These are phyloP conservation scores for Schizophyllum amplum DNA, from an alignment of 1,284 basidiomycete species.

Conservation along the genomic window DNA sequence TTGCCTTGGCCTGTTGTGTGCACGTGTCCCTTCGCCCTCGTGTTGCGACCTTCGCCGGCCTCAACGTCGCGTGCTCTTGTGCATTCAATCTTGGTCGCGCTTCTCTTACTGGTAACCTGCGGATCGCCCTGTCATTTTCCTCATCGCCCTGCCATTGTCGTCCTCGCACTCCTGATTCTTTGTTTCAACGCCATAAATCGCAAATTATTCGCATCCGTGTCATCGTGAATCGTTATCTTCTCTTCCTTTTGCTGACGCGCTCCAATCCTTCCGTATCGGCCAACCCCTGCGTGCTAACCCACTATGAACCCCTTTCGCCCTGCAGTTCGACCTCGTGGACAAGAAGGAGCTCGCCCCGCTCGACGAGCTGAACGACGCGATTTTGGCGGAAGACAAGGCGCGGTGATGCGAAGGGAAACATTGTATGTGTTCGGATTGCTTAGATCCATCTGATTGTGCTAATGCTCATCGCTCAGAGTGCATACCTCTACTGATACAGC, in stretches of 20 bases:
- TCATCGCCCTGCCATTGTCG: no score
- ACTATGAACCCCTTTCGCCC: constrained; percentile 1
- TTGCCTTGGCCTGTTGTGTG: background rate
- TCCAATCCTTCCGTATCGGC: no score
- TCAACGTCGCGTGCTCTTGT: no score
- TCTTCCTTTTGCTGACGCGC: background rate
- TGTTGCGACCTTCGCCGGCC: background rate
- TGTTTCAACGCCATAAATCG: background rate
- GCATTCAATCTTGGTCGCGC: no score
- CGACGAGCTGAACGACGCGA: constrained; percentile 94
- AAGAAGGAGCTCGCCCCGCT: constrained; percentile 95
- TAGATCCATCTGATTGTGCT: no score
- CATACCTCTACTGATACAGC: no score
- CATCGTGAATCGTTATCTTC: background rate
- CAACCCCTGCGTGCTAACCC: no score
- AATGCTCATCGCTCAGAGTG: no score
- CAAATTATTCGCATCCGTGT: background rate
- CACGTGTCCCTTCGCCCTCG: background rate
- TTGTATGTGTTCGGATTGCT: no score
- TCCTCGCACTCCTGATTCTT: no score
- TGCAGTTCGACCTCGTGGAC: constrained; percentile 91
- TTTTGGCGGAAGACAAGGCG: constrained; percentile 78
- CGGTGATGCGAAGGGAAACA: constrained; percentile 8
- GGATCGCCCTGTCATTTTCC: no score
- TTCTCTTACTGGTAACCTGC: no score